A percentile compares a stretch with the other conserved stretches of the same genome.
Conservation (phyloP, 306 rosid genomes). For the Prunus mongolica region DNA sequence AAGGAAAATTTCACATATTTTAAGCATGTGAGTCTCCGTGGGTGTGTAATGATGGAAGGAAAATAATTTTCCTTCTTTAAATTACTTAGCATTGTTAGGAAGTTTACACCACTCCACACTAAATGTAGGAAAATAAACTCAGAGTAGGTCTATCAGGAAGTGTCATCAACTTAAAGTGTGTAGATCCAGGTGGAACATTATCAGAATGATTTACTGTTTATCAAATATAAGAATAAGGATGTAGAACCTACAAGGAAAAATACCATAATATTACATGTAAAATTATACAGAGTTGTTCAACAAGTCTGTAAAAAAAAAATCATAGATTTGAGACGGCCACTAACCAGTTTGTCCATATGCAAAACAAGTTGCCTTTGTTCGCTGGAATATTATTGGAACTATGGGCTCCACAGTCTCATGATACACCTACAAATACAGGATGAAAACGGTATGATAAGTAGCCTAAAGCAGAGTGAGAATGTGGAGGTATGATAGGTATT, state of each 20-base stretch:
- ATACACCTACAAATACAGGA: slow-evolving; percentile 55
- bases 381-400: slow-evolving; percentile 94
- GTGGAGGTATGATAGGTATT: not conserved
- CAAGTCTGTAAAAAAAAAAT: slow-evolving; percentile 13
- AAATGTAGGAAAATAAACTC: not conserved
- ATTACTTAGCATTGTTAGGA: not conserved
- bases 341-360: slow-evolving; percentile 99
- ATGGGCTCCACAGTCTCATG: slow-evolving; percentile 98
- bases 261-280: slow-evolving; percentile 2
- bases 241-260: not conserved
- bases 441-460: slow-evolving; percentile 3
- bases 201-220: not conserved
- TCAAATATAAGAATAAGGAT: not conserved
- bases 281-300: not conserved
- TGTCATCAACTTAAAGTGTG: not conserved
- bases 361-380: slow-evolving; percentile 98
- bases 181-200: not conserved
- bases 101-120: not conserved
- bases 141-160: not conserved
- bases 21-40: not conserved
- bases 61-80: not conserved
- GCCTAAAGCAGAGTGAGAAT: slow-evolving; percentile 4
- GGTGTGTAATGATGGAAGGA: not conserved
- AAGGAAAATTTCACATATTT: not conserved
- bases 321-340: slow-evolving; percentile 23